Conservation (phyloP, 192 early-diverging fungal genomes). For the Pecoramyces ruminantium region DNA sequence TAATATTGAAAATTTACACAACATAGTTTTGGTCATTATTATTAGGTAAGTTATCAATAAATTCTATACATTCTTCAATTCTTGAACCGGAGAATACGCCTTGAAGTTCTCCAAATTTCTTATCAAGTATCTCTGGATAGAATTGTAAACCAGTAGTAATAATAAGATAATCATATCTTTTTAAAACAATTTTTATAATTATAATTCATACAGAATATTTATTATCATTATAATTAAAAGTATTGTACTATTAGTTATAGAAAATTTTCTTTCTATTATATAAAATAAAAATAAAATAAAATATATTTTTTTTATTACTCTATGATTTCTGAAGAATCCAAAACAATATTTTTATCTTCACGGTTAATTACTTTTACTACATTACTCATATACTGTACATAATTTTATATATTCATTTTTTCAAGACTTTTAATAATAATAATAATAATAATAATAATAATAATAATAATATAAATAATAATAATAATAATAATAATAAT, state of each 20-base stretch:
- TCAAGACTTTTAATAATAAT: background rate
- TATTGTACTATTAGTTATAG: too few species aligned
- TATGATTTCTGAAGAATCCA: background rate
- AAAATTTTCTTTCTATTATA: too few species aligned
- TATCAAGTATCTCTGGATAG: constrained; percentile 5
- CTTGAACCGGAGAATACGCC: constrained; percentile 12
- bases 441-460: too few species aligned
- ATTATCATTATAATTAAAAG: too few species aligned
- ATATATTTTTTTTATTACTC: background rate
- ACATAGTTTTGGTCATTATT: background rate
- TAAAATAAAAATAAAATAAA: too few species aligned
- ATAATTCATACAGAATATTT: too few species aligned
- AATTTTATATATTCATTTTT: background rate
- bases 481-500: too few species aligned
- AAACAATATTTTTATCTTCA: background rate
- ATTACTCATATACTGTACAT: background rate
- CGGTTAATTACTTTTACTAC: background rate
- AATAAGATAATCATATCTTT: constrained; percentile 29
- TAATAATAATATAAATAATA: too few species aligned
- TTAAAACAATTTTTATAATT: too few species aligned
- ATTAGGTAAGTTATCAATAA: background rate
- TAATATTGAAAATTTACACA: too few species aligned
- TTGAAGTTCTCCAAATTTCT: constrained; percentile 5
- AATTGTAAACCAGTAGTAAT: constrained; percentile 27
- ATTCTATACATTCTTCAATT: constrained; percentile 2